Conservation (phyloP, 345 rosid species). For the Lagerstroemia speciosa region DNA sequence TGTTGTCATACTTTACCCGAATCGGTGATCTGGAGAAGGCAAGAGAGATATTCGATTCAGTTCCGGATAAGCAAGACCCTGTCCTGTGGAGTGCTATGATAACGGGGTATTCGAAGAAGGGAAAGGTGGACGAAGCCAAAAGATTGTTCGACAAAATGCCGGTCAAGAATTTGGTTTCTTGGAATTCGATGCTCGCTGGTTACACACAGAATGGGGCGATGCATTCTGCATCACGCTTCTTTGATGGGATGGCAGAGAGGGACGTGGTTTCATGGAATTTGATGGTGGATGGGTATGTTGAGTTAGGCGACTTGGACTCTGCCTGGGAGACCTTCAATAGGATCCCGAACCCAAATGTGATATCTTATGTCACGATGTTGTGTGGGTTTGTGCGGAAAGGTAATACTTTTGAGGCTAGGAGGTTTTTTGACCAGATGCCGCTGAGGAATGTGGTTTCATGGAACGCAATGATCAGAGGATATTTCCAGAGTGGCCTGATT, state of each 20-base stretch:
- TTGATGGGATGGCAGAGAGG: slow-evolving; percentile 14
- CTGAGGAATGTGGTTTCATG: slow-evolving; percentile 29
- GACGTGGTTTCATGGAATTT: slow-evolving; percentile 27
- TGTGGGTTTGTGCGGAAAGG: slow-evolving; percentile 26
- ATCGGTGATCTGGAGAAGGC: slow-evolving; percentile 27
- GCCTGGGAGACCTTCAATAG: slow-evolving; percentile 27
- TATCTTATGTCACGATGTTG: slow-evolving; percentile 32
- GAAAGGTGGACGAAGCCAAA: slow-evolving; percentile 24
- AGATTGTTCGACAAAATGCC: slow-evolving; percentile 26
- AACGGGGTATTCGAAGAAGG: slow-evolving; percentile 29
- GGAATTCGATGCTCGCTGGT: slow-evolving; percentile 38
- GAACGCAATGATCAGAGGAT: slow-evolving; percentile 38
- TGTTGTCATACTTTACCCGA: slow-evolving; percentile 25
- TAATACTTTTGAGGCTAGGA: slow-evolving; percentile 20
- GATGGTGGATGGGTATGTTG: slow-evolving; percentile 25
- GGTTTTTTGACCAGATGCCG: slow-evolving; percentile 25
- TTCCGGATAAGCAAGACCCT: slow-evolving; percentile 24
- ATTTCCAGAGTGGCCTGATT: slow-evolving; percentile 12
- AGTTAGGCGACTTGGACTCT: slow-evolving; percentile 23
- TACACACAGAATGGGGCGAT: slow-evolving; percentile 21
- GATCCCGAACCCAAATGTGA: slow-evolving; percentile 23
- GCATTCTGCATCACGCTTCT: not conserved
- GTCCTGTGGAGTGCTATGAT: slow-evolving; percentile 38
- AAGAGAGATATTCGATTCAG: slow-evolving; percentile 24
- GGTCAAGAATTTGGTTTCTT: slow-evolving; percentile 26